Percentiles rank a stretch among this genome's conserved stretches.
These are phyloP conservation scores for Cinnamomum micranthum DNA, from an alignment of 164 flowering plant species.

Conservation along the genomic window DNA sequence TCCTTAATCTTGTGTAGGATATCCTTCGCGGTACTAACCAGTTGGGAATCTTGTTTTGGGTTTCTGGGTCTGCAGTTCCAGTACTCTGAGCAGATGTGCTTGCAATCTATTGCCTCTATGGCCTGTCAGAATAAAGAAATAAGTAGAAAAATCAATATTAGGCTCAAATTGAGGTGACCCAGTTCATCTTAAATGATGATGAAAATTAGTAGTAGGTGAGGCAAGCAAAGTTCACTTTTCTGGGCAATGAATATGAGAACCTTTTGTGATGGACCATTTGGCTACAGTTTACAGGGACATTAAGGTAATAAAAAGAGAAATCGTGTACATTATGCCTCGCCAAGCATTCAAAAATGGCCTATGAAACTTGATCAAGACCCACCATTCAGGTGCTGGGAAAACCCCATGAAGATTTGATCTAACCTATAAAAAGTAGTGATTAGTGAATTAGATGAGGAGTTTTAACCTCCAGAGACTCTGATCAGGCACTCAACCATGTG, in stretches of 20 bases:
- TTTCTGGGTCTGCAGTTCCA: conserved; percentile 63
- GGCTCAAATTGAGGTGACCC: not conserved
- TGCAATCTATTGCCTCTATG: conserved; percentile 52
- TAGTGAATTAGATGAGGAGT: too few relatives aligned
- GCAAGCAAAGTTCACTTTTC: not conserved
- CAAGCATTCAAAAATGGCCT: not conserved
- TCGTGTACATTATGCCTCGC: not conserved
- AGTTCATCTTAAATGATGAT: not conserved
- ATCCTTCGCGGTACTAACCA: conserved; percentile 5
- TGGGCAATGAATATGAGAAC: not conserved
- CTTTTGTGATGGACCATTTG: too few relatives aligned
- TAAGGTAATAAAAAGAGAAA: not conserved
- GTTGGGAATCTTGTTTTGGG: conserved; percentile 24
- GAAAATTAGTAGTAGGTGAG: not conserved
- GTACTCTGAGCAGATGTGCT: conserved; percentile 58
- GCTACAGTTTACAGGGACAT: not conserved
- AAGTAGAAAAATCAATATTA: too few relatives aligned
- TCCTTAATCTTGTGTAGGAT: conserved; percentile 10
- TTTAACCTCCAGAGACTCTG: too few relatives aligned
- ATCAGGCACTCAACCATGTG: too few relatives aligned
- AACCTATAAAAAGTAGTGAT: too few relatives aligned
- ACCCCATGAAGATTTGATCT: not conserved
- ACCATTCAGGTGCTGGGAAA: not conserved
- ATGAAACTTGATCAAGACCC: not conserved
- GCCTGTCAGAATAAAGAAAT: conserved; percentile 13